Percentiles rank a stretch among this genome's conserved stretches.
Conservation (phyloP, 2,329 filamentous ascomycete genomes). For the Bipolaris cookei region DNA sequence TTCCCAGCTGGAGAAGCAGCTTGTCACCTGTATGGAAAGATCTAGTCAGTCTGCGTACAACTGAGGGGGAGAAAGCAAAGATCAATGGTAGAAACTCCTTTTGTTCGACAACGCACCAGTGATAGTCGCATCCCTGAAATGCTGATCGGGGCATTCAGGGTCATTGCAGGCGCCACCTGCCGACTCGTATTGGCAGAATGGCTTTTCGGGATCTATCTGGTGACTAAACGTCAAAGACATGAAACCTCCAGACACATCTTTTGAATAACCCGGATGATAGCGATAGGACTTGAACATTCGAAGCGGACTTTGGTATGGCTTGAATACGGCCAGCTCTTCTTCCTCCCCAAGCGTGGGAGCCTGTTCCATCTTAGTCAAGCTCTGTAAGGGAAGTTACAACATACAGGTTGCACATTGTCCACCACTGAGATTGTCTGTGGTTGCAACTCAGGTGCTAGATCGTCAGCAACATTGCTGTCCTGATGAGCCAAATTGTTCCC, state of each 20-base stretch:
- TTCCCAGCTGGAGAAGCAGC: constrained; percentile 74
- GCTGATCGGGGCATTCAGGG: constrained; percentile 74
- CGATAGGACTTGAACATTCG: constrained; percentile 85
- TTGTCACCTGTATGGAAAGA: constrained; percentile 65
- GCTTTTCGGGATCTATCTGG: constrained; percentile 76
- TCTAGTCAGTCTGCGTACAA: constrained; percentile 49
- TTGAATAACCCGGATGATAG: constrained; percentile 79
- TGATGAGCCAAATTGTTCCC: constrained; percentile 18
- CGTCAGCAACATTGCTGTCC: constrained; percentile 39
- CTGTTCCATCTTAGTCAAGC: constrained; percentile 30
- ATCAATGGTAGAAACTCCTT: constrained; percentile 25
- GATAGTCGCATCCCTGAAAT: constrained; percentile 75
- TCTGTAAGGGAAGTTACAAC: constrained; percentile 13
- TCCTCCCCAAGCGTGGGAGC: constrained; percentile 14
- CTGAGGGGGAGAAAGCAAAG: constrained; percentile 38
- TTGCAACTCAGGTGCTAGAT: constrained; percentile 52
- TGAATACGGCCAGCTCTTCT: constrained; percentile 46
- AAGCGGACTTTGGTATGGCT: constrained; percentile 83
- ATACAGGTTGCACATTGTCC: constrained; percentile 26
- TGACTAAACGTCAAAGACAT: constrained; percentile 94
- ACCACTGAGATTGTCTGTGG: constrained; percentile 20
- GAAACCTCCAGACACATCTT: constrained; percentile 75
- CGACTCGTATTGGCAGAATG: constrained; percentile 78
- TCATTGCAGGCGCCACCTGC: constrained; percentile 76
- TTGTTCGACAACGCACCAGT: constrained; percentile 68